A percentile compares a stretch with the other conserved stretches of the same genome.
phyloP scores from a whole-genome alignment of 306 rosid genomes.

The Castanea mollissima region DNA sequence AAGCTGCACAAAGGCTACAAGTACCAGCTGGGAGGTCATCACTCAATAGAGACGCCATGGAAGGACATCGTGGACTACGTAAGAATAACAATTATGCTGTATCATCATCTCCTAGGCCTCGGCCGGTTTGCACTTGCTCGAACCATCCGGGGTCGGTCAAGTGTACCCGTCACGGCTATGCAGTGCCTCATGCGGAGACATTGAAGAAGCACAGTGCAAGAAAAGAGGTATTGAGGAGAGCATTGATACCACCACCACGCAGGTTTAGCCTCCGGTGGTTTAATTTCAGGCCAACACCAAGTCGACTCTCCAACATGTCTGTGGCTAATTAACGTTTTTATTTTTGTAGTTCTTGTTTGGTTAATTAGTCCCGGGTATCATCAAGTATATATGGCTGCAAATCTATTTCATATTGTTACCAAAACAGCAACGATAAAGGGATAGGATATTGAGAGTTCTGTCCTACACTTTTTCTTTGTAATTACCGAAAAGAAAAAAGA shows the following conservation, averaged over 20 bases:
- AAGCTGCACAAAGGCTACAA: slow-evolving; percentile 17
- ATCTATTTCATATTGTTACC: no score
- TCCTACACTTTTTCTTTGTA: no score
- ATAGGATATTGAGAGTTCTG: no score
- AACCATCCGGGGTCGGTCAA: slow-evolving; percentile 49
- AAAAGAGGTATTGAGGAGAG: slow-evolving; percentile 72
- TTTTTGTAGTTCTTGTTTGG: background rate
- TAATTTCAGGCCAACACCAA: slow-evolving; percentile 83
- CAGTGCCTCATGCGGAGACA: slow-evolving; percentile 41
- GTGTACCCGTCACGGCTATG: slow-evolving; percentile 53
- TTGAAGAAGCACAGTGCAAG: slow-evolving; percentile 46
- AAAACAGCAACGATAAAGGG: no score
- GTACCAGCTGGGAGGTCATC: slow-evolving; percentile 21
- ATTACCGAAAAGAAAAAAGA: no score
- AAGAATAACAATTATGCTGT: slow-evolving; percentile 19
- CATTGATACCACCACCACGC: slow-evolving; percentile 57
- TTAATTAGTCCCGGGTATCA: background rate
- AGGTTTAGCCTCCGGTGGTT: slow-evolving; percentile 65
- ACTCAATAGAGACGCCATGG: background rate
- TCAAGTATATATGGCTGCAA: no score
- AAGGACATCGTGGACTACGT: slow-evolving; percentile 13
- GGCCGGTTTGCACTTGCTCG: slow-evolving; percentile 47
- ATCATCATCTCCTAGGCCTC: slow-evolving; percentile 31
- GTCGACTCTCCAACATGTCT: slow-evolving; percentile 87
- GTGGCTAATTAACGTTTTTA: slow-evolving; percentile 29